phyloP scores from a whole-genome alignment of 148 eudicot genomes.

The Gaultheria prostrata region DNA sequence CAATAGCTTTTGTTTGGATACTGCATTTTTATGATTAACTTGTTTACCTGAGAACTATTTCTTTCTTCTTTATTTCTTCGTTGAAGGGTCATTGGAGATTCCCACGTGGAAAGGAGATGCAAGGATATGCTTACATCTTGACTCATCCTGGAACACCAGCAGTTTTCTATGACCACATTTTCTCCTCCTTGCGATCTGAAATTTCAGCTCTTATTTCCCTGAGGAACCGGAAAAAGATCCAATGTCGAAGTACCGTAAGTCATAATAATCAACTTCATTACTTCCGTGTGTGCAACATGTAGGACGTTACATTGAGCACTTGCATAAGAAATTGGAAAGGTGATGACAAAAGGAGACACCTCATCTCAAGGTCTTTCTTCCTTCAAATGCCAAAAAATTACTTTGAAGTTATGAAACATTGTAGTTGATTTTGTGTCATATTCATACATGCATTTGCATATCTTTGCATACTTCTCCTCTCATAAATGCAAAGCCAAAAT shows the following conservation, averaged over 20 bases:
- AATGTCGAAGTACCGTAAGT: constrained; percentile 89
- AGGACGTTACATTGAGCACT: not conserved
- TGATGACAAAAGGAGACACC: not conserved
- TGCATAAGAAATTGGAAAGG: not conserved
- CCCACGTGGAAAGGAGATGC: constrained; percentile 98
- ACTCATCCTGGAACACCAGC: constrained; percentile 99
- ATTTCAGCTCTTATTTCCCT: constrained; percentile 61
- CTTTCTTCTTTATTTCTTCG: not conserved
- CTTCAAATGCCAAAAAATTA: not conserved
- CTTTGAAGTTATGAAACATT: not conserved
- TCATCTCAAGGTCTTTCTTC: not conserved
- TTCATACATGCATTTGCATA: not conserved
- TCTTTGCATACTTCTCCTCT: not conserved
- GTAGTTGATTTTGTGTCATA: not conserved
- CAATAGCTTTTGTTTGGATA: not conserved
- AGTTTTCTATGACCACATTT: constrained; percentile 89
- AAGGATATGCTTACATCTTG: constrained; percentile 95
- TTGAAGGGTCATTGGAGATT: constrained; percentile 99
- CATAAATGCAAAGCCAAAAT: not conserved
- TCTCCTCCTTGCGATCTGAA: constrained; percentile 51
- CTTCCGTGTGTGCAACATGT: not conserved
- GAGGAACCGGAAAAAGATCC: constrained; percentile 74
- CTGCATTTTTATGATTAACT: not conserved
- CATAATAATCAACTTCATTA: not conserved
- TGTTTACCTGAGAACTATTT: not conserved